Base-by-base conservation (phyloP, 2,329 filamentous ascomycete species). In the Mycosphaerella sp. region DNA sequence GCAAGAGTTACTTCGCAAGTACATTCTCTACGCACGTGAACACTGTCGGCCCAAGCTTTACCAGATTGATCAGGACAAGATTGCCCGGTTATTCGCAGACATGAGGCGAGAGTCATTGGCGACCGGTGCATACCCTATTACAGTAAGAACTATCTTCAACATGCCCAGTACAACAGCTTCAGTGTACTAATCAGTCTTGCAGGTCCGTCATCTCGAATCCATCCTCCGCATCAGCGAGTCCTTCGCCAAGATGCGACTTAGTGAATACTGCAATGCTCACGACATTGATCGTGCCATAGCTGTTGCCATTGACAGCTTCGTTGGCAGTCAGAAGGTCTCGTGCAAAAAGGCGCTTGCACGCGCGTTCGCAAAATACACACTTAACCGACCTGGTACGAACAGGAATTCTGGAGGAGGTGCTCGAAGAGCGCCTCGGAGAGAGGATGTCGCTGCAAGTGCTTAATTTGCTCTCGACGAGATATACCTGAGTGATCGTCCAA, bases 271-370 rank as follows among this genome's bases (percentile, higher is more conserved):
- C 71, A 85, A 86, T 5, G 74, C 86, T 1, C 81, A 86, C 53
- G 93, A 98, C 66, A 95, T 98, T 62, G 93, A 98, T 71, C 88
- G 93, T 39, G 93, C 93, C 52, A 98, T 98, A 65, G 89, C 90
- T 12, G 93, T 98, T 6, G 95, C 93, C 0, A 88, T 98, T 2
- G 90, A 97, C 60, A 94, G 87, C 50, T 98, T 98, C 66, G 88
- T 98, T 39, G 88, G 87, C 55, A 94, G 87, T 63, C 93, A 98
- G 70, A 98, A 98, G 75, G 82, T 97, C 64, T 95, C 88, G 73
- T 93, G 88, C 73, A 98, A 97, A 79, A 96, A 95, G 77, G 89
- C 93, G 13, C 79, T 98, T 40, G 87, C 89, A 0, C 79, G 93
- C 53, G 89, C 93, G 4, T 98, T 98, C 74, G 89, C 93, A 64